Percentiles rank a stretch among this genome's conserved stretches.
These are phyloP conservation scores for Kwoniella mangroviensis DNA, from an alignment of 768 basidiomycete genomes.

Conservation along the genomic window DNA sequence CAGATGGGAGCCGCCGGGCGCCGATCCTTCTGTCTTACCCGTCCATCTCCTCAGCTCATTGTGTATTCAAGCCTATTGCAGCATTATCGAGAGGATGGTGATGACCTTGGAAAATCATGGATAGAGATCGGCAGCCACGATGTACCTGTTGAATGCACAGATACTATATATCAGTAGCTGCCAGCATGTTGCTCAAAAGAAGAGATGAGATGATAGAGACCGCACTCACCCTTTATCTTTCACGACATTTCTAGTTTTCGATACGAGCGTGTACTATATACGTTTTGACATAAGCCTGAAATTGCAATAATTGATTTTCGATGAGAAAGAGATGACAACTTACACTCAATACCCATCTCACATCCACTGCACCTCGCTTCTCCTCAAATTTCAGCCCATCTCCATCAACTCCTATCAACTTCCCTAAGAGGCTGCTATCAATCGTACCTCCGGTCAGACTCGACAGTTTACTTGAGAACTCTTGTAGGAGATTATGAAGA, in stretches of 20 bases:
- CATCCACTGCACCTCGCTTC: slow-evolving; percentile 33
- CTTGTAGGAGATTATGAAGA: slow-evolving; percentile 54
- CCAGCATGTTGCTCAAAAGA: background rate
- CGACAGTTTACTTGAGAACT: slow-evolving; percentile 35
- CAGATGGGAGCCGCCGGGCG: slow-evolving; percentile 1
- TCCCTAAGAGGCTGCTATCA: slow-evolving; percentile 12
- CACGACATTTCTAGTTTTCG: slow-evolving; percentile 52
- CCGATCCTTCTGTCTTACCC: background rate
- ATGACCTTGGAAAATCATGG: background rate
- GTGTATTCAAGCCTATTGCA: background rate
- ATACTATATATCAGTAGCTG: background rate
- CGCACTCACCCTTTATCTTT: slow-evolving; percentile 54
- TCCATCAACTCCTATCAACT: slow-evolving; percentile 32
- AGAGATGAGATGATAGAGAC: background rate
- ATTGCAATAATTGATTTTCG: background rate
- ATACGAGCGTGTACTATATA: slow-evolving; percentile 50
- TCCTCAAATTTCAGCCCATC: slow-evolving; percentile 38
- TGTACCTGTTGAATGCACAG: slow-evolving; percentile 28
- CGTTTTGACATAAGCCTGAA: background rate
- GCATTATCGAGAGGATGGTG: too few relatives aligned
- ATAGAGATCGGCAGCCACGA: slow-evolving; percentile 35
- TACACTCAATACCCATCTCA: slow-evolving; percentile 56
- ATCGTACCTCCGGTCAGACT: background rate
- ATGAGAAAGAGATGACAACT: slow-evolving; percentile 22
- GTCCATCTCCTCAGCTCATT: background rate